Base-by-base conservation (phyloP, 1,284 basidiomycete species). In the Leccinum solheimii region DNA sequence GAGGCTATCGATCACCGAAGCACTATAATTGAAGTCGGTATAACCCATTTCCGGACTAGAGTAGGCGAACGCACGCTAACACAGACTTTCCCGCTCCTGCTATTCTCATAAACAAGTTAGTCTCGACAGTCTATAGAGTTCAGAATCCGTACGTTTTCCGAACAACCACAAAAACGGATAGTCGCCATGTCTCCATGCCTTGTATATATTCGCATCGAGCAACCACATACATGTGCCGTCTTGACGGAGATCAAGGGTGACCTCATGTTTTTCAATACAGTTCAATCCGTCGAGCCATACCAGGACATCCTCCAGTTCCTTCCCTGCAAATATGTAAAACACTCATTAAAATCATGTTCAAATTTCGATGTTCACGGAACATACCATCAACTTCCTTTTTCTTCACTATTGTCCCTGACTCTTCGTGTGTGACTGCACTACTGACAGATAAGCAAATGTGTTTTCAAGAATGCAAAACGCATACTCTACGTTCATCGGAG, bases 221-320 rank as follows among this genome's bases (percentile, higher is more conserved):
- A 55, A n/a, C 53, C 53, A 55, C 9, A 14, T 38, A 11, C 53
- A 55, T 55, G 53, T 55, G 21, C 36, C 34, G 19, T 21, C 19
- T 38, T 55, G 53, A 9, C 34, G 53, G 9, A 55, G 53, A 23
- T 23, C 19, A 36, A 38, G 19, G 1, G 53, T 55, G 14, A 16
- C 21, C 19, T 55, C 53, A 14, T 59, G 58, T 30, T 54, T 61
- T 9, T 54, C 34, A 11, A 14, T 32, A 16, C 59, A 59, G 13
- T 61, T 38, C 45, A 38, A 40, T n/a, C 55, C 40, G 7, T 45
- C 40, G 14, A 63, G 57, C 62, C 62, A 63, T 45, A 21, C 30
- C 23, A 60, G 19, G 38, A 63, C 7, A 3, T 59, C 62, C 26
- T 51, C 48, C 7, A 43, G 3, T 27, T 48, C 30, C 21, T 45